Base-by-base conservation (phyloP, 805 yeast species). In the Ogataea haglerorum region DNA sequence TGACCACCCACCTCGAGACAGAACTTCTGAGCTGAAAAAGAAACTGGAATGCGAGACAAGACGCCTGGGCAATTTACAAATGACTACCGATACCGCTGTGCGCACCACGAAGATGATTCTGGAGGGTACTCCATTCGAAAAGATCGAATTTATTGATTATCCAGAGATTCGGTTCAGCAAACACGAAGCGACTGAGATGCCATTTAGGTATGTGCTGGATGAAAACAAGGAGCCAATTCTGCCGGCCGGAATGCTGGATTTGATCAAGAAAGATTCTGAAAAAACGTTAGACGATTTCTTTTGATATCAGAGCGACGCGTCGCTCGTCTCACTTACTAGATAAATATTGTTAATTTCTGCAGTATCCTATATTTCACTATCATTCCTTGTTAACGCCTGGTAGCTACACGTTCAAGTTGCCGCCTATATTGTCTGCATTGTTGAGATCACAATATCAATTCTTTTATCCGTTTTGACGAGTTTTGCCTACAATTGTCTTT, bases 71-170 rank as follows among this genome's bases (percentile, higher is more conserved):
- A 75, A 70, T 37, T 75, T 84, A 50, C 99, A 91, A 61, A 93
- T 91, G 98, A 88, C 98, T 13, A 91, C 99, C 0, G 99, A 91
- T 59, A 91, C 99, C 1, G 98, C 98, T 0, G 83, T 93, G 24
- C 77, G 99, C 63, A 88, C 95, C 14, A 88, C 97, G 1, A 89
- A 88, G 54, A 58, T 75, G 32, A 90, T 91, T 21, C 68, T 87
- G n/a, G 78, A 80, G 43, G 73, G 75, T 30, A 67, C 53, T 2
- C 58, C 62, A 17, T 85, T 91, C 53, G 85, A 84, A 47, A 76
- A 85, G 37, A 87, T 93, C 47, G 75, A 77, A 41, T 91, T 87
- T 60, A 78, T 91, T 38, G 98, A 93, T 61, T 89, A 86, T 59
- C 99, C 99, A 3, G 98, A 91, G 63, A 83, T 91, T 52, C 78